Evolutionary conservation across 2,329 filamentous ascomycete genomes (phyloP).

Genomic region (Trichoderma sp.): DNA sequence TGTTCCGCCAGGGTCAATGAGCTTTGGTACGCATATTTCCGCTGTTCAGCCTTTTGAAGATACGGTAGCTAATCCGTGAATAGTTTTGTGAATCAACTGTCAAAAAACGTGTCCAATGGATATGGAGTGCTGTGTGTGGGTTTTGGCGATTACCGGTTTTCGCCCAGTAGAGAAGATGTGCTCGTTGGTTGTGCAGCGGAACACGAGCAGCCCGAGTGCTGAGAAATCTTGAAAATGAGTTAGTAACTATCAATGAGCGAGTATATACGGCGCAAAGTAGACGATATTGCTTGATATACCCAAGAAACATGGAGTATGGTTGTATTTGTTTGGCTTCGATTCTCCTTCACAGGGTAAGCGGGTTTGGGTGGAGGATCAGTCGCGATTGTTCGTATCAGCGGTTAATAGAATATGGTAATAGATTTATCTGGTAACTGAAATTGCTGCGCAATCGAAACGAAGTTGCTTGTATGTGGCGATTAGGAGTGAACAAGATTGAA

Average conservation of each 20-base stretch:
- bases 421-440: not conserved
- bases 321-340: not conserved
- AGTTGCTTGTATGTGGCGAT: not conserved
- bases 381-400: not conserved
- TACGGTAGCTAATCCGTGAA: not conserved
- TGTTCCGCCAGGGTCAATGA: not conserved
- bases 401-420: not conserved
- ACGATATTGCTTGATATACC: not conserved
- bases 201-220: not conserved
- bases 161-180: not conserved
- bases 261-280: not conserved
- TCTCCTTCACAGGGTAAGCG: not conserved
- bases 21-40: not conserved
- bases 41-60: not conserved
- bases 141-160: not conserved
- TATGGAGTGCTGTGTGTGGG: not conserved
- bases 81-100: not conserved
- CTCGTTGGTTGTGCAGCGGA: not conserved
- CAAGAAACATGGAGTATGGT: not conserved
- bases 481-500: not conserved
- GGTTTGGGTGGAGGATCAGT: not conserved
- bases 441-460: not conserved
- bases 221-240: not conserved
- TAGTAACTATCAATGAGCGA: not conserved
- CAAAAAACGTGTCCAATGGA: not conserved